Percentiles rank a stretch among this genome's conserved stretches.
Conservation (phyloP, 2,329 filamentous ascomycete genomes). For the Xylariaceae sp. region DNA sequence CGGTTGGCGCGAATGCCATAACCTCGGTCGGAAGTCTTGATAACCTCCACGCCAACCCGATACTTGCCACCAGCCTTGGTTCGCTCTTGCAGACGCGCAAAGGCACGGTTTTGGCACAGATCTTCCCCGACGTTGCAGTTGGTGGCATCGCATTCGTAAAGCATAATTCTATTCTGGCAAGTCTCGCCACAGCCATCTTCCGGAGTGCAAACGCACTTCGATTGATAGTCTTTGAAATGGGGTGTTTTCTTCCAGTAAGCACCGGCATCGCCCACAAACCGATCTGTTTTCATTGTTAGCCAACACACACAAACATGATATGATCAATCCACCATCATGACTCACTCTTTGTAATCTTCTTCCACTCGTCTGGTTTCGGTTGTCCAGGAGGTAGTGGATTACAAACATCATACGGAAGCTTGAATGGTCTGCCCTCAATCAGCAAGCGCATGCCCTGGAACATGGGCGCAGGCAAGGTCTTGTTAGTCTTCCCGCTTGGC, state of each 20-base stretch:
- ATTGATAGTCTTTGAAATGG: slow-evolving; percentile 66
- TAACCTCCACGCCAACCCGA: slow-evolving; percentile 88
- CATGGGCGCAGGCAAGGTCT: slow-evolving; percentile 66
- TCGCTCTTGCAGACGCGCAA: slow-evolving; percentile 70
- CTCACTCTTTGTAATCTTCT: slow-evolving; percentile 85
- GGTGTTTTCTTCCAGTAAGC: slow-evolving; percentile 76
- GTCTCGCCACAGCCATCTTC: slow-evolving; percentile 80
- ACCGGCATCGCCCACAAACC: slow-evolving; percentile 79
- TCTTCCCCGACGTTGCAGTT: slow-evolving; percentile 79
- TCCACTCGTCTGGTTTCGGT: slow-evolving; percentile 89
- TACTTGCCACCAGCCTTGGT: slow-evolving; percentile 76
- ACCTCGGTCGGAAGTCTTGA: slow-evolving; percentile 82
- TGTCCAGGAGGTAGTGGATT: slow-evolving; percentile 79
- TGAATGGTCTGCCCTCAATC: slow-evolving; percentile 72
- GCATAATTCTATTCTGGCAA: slow-evolving; percentile 94
- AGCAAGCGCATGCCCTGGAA: slow-evolving; percentile 68
- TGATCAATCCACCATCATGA: slow-evolving; percentile 9
- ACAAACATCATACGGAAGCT: slow-evolving; percentile 84
- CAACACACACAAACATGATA: background rate
- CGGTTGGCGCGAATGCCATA: slow-evolving; percentile 89
- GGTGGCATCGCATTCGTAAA: slow-evolving; percentile 87
- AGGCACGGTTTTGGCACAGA: slow-evolving; percentile 78
- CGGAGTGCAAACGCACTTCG: slow-evolving; percentile 69
- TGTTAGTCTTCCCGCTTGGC: slow-evolving; percentile 46
- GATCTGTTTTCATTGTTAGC: slow-evolving; percentile 54